Conservation (phyloP, 192 early-diverging fungal genomes). For the Rhizophagus sp. region DNA sequence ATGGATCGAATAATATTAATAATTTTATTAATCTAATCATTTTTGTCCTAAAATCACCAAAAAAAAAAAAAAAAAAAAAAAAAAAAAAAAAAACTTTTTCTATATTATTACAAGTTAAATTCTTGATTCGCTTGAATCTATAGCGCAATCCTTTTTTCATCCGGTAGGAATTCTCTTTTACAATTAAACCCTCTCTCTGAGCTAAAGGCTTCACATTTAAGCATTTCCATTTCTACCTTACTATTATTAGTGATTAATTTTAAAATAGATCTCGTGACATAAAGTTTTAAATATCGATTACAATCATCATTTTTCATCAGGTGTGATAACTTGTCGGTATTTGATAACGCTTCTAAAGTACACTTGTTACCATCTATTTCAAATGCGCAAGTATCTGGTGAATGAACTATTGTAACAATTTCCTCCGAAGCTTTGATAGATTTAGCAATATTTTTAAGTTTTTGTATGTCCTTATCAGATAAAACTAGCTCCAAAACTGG, state of each 20-base stretch:
- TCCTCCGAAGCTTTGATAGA: slow-evolving; percentile 22
- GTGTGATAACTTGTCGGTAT: slow-evolving; percentile 1
- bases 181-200: slow-evolving; percentile 24
- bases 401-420: not conserved
- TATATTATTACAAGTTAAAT: no score
- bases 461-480: slow-evolving; percentile 20
- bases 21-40: not conserved
- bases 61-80: no score
- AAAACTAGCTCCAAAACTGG: slow-evolving; percentile 26
- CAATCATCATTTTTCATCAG: slow-evolving; percentile 23
- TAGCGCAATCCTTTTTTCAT: slow-evolving; percentile 4
- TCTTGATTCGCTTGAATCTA: not conserved
- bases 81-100: no score
- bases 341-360: not conserved
- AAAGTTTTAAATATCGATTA: slow-evolving; percentile 3
- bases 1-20: slow-evolving; percentile 12
- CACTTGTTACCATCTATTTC: slow-evolving; percentile 16
- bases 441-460: slow-evolving; percentile 31
- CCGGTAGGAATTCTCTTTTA: slow-evolving; percentile 18
- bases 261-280: slow-evolving; percentile 14
- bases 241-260: slow-evolving; percentile 4
- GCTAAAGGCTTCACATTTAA: slow-evolving; percentile 30
- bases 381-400: slow-evolving; percentile 24
- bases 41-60: no score
- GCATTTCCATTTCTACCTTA: slow-evolving; percentile 14